Evolutionary conservation across 1,284 basidiomycete species (phyloP), one percentile per base, ranked within the genome.

Genomic region (Malassezia globosa): DNA sequence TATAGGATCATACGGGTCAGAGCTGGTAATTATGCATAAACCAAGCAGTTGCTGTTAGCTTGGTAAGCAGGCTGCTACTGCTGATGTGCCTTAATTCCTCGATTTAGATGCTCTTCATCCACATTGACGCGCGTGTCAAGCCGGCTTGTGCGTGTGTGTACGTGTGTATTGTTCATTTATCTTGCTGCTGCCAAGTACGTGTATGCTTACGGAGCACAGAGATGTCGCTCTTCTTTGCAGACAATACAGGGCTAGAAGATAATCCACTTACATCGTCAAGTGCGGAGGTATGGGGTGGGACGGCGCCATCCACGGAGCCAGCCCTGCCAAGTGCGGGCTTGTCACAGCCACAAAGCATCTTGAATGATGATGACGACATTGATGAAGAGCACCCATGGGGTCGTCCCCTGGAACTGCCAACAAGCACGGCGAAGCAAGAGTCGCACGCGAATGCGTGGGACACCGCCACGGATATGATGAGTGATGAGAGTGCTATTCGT

Each of bases 321-420:
- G 3, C 16, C 19, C 21, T 37, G 35, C 3, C 35, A 8, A n/a
- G n/a, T 18, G 6, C 35, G 10, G 21, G 5, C 35, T 10, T 21
- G 35, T 18, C 13, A 37, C n/a, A 21, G 6, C 10, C 8, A 16
- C n/a, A 10, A 2, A 16, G n/a, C 16, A 37, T 21, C 8, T 16
- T 16, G 35, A 10, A 16, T 14, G 19, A 19, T 1, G 40, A 48
- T 1, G 48, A 45, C 11, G 27, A 25, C 10, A 31, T 46, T 3
- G 49, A 51, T 23, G 49, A 51, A 19, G 42, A 45, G 31, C 49
- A 51, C n/a, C 49, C 49, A 10, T 51, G 49, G 49, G 49, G 49
- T 7, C 43, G 31, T 3, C 49, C 49, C 0, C 33, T 44, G 2
- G 16, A 23, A 19, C 22, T 16, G 8, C 14, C 22, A 8, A n/a